Evolutionary conservation across 495 filamentous ascomycete species (phyloP).

Genomic region (Penicillium pancosmium): DNA sequence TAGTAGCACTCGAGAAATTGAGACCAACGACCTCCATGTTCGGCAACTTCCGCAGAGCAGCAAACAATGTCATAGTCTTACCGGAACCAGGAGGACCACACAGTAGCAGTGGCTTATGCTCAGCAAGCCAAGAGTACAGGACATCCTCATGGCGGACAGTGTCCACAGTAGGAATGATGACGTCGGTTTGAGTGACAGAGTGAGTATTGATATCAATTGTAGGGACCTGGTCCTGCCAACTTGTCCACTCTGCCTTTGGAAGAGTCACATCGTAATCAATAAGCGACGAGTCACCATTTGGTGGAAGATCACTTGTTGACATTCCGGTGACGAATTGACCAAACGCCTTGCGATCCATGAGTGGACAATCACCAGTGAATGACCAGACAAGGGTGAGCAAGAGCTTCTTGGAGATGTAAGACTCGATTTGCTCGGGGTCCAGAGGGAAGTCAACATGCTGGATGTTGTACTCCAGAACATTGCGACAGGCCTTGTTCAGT

Average conservation of each 20-base stretch:
- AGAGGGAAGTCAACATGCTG: slow-evolving; percentile 94
- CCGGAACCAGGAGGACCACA: slow-evolving; percentile 98
- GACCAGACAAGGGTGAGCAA: slow-evolving; percentile 92
- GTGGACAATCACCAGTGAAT: slow-evolving; percentile 90
- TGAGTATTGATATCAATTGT: slow-evolving; percentile 96
- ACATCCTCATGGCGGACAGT: slow-evolving; percentile 97
- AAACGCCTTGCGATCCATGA: slow-evolving; percentile 83
- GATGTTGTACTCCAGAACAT: slow-evolving; percentile 91
- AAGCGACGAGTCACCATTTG: slow-evolving; percentile 74
- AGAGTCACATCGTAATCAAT: slow-evolving; percentile 94
- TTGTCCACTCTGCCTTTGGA: slow-evolving; percentile 82
- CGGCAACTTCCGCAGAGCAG: slow-evolving; percentile 89
- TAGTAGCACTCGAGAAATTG: slow-evolving; percentile 98
- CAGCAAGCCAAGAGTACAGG: slow-evolving; percentile 96
- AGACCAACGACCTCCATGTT: slow-evolving; percentile 99
- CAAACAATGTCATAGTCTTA: slow-evolving; percentile 99
- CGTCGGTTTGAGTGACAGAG: slow-evolving; percentile 93
- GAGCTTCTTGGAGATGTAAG: slow-evolving; percentile 88
- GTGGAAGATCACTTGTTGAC: slow-evolving; percentile 80
- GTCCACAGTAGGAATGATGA: slow-evolving; percentile 96
- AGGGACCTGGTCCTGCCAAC: slow-evolving; percentile 94
- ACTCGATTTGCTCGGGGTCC: slow-evolving; percentile 83
- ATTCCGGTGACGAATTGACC: slow-evolving; percentile 79
- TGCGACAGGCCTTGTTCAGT: slow-evolving; percentile 87
- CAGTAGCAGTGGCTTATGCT: slow-evolving; percentile 94